phyloP scores from a whole-genome alignment of 2,329 filamentous ascomycete genomes.

The Cladosporium sp. region DNA sequence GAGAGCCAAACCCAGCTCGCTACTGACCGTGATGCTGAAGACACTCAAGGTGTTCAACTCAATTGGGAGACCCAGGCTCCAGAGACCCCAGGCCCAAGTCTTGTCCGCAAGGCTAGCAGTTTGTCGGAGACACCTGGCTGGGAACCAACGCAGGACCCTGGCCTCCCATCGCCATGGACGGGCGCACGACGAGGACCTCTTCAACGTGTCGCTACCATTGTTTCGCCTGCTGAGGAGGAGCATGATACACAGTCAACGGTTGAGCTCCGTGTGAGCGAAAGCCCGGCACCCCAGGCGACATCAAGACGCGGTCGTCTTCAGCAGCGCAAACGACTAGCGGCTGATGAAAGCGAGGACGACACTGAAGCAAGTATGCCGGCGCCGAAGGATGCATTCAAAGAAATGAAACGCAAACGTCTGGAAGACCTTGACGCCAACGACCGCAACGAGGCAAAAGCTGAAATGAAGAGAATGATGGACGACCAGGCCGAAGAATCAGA shows the following conservation, averaged over 20 bases:
- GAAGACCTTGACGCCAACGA: slow-evolving; percentile 37
- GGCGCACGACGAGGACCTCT: slow-evolving; percentile 13
- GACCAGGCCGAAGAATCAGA: slow-evolving; percentile 97
- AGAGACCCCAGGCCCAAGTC: slow-evolving; percentile 24
- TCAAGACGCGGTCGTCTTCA: slow-evolving; percentile 55
- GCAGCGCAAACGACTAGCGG: slow-evolving; percentile 37
- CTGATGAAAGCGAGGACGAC: slow-evolving; percentile 40
- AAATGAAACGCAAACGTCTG: slow-evolving; percentile 63
- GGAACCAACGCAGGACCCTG: slow-evolving; percentile 32
- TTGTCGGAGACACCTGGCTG: slow-evolving; percentile 31
- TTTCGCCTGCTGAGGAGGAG: slow-evolving; percentile 15
- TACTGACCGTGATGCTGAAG: slow-evolving; percentile 16
- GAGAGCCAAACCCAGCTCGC: slow-evolving; percentile 6
- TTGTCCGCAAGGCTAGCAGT: slow-evolving; percentile 20
- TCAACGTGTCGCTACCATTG: slow-evolving; percentile 17
- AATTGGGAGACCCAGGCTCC: slow-evolving; percentile 30
- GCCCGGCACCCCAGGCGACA: slow-evolving; percentile 19
- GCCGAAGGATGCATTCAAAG: slow-evolving; percentile 57
- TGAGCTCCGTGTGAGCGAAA: slow-evolving; percentile 29
- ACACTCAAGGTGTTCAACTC: slow-evolving; percentile 35
- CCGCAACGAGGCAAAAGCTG: slow-evolving; percentile 58
- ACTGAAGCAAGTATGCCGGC: slow-evolving; percentile 37
- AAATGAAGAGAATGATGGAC: slow-evolving; percentile 85
- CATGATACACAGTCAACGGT: slow-evolving; percentile 31
- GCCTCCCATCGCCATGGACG: slow-evolving; percentile 26